These are phyloP conservation scores for Fagopyrum esculentum DNA, from an alignment of 148 eudicot species.

Conservation along the genomic window DNA sequence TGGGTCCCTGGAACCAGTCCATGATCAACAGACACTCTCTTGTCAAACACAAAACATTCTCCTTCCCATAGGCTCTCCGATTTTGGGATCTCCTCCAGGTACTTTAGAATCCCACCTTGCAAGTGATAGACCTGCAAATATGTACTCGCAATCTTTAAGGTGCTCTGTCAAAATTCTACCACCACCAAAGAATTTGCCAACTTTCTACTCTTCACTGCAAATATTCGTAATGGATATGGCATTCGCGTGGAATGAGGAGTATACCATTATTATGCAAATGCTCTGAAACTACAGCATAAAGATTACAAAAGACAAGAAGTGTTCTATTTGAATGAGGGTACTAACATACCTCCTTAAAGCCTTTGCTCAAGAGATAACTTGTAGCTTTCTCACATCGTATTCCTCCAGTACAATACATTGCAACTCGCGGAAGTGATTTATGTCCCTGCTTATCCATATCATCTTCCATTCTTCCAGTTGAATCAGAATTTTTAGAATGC, in stretches of 20 bases:
- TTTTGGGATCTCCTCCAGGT: constrained; percentile 85
- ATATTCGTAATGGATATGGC: not conserved
- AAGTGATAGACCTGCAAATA: constrained; percentile 75
- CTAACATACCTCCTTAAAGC: constrained; percentile 66
- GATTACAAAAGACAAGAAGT: not conserved
- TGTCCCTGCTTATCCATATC: constrained; percentile 23
- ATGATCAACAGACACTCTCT: constrained; percentile 90
- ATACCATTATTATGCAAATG: too few species aligned
- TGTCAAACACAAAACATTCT: constrained; percentile 97
- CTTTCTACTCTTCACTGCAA: not conserved
- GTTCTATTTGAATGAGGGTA: not conserved
- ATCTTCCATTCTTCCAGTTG: constrained; percentile 19
- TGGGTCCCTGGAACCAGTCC: constrained; percentile 79
- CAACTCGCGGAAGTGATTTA: constrained; percentile 65
- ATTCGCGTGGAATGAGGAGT: too few species aligned
- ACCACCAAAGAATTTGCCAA: not conserved
- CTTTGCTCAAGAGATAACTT: constrained; percentile 85
- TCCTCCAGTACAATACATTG: constrained; percentile 99
- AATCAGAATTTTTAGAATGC: constrained; percentile 15
- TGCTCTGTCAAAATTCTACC: too few species aligned
- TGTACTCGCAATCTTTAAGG: not conserved
- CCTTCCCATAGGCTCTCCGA: constrained; percentile 87
- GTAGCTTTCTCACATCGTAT: constrained; percentile 97
- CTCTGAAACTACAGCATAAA: not conserved
- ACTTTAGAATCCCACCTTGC: constrained; percentile 84